phyloP scores from a whole-genome alignment of 164 flowering plant species.

The Aristolochia contorta region DNA sequence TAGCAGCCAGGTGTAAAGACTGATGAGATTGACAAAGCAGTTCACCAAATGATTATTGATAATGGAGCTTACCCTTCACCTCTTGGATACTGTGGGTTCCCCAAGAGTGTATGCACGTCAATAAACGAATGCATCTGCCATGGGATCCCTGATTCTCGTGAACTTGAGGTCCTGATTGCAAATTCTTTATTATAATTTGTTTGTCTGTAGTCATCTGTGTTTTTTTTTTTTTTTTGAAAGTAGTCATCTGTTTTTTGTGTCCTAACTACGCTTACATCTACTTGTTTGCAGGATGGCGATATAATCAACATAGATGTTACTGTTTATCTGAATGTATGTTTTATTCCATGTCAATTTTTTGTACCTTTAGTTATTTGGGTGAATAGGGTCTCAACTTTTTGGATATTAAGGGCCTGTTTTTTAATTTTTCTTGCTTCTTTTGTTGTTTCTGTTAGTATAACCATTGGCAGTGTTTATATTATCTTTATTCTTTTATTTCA shows the following conservation, averaged over 20 bases:
- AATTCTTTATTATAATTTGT: conserved; percentile 1
- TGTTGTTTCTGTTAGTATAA: too few relatives aligned
- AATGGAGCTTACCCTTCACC: conserved; percentile 99
- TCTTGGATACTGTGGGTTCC: conserved; percentile 95
- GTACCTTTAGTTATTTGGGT: background rate
- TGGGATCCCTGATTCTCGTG: conserved; percentile 95
- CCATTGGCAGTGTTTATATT: too few relatives aligned
- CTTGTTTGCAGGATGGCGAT: conserved; percentile 80
- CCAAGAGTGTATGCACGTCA: conserved; percentile 98
- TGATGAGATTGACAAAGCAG: conserved; percentile 91
- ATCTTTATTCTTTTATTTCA: too few relatives aligned
- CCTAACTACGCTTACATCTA: background rate
- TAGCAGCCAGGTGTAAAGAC: conserved; percentile 96
- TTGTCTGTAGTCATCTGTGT: background rate
- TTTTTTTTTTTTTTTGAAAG: too few relatives aligned
- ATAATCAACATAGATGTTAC: conserved; percentile 96
- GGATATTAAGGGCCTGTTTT: background rate
- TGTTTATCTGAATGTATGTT: conserved; percentile 79
- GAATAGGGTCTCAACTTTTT: background rate
- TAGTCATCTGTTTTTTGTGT: background rate
- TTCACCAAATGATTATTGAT: conserved; percentile 95
- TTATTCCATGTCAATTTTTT: background rate
- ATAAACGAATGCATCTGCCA: conserved; percentile 99
- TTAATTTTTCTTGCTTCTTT: too few relatives aligned
- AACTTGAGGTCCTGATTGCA: conserved; percentile 59